Evolutionary conservation across 2,329 filamentous ascomycete species (phyloP), one percentile per base, ranked within the genome.

Genomic region (Colletotrichum sp.): DNA sequence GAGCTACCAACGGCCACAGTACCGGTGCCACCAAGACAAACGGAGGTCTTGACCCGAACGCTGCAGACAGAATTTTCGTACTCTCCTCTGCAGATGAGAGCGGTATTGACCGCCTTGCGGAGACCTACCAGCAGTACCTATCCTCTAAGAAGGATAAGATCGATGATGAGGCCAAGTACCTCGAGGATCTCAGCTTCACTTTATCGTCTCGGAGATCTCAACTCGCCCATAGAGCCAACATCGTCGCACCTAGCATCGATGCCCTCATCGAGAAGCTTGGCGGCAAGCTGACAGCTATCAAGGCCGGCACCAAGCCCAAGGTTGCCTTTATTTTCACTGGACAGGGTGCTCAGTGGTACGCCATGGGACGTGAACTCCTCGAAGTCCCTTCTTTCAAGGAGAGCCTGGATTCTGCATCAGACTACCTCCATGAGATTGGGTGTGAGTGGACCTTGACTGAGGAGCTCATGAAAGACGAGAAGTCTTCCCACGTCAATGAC

Each of bases 371-470:
- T 24, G 68, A 78, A 24, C 75, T 79, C 5, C 68, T 88, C 81
- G 80, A 80, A 3, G n/a, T n/a, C 88, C 57, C 81, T 87, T 2
- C 79, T 80, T 30, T 24, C 21, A 9, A 90, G 89, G 79, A 44
- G 8, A 28, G 49, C 12, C 30, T 69, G 18, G 15, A 59, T 2
- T 16, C n/a, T 13, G 36, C 36, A 1, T 39, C 13, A 8, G 68
- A 62, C 10, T 13, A 32, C 16, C 78, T 86, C 73, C 79, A 78
- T 44, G 71, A 74, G 3, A 24, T 64, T n/a, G 26, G 60, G 18
- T 24, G 26, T 21, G 77, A 79, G 5, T 76, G 78, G 24, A 65
- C 78, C n/a, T 68, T 84, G 1, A 78, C 82, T 0, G 52, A 78
- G 2, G 78, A 75, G 12, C 72, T 82, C 3, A 74, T 81, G 63